Percentiles rank a stretch among this genome's conserved stretches.
Conservation (phyloP, 495 filamentous ascomycete genomes). For the Penicillium subrubescens region DNA sequence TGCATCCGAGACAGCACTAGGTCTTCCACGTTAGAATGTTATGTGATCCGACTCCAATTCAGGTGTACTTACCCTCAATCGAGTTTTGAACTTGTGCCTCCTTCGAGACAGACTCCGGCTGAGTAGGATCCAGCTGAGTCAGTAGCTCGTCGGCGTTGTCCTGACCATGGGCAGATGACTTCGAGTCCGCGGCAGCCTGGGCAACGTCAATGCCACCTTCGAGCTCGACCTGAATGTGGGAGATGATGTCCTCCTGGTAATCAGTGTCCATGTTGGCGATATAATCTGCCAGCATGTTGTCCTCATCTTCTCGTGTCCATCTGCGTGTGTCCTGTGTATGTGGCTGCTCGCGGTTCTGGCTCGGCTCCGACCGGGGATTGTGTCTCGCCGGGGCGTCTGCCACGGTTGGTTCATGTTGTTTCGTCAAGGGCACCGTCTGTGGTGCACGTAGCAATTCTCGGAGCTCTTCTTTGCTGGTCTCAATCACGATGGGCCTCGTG, state of each 20-base stretch:
- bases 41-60: neutral
- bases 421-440: neutral
- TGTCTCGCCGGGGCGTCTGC: neutral
- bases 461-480: constrained; percentile 20
- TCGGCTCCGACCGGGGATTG: neutral
- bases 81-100: constrained; percentile 10
- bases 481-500: constrained; percentile 16
- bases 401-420: neutral
- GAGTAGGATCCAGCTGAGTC: neutral
- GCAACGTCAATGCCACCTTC: constrained; percentile 18
- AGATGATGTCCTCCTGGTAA: constrained; percentile 22
- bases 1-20: constrained; percentile 22
- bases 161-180: constrained; percentile 3
- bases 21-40: constrained; percentile 4
- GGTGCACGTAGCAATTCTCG: constrained; percentile 8
- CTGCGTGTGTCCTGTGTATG: neutral
- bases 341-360: neutral
- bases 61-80: constrained; percentile 11
- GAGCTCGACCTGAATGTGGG: constrained; percentile 2
- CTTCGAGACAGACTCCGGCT: neutral
- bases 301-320: constrained; percentile 41
- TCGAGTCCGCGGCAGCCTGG: constrained; percentile 4
- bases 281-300: constrained; percentile 69
- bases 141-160: neutral
- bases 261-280: constrained; percentile 65